Percentiles rank a stretch among this genome's conserved stretches.
Conservation (phyloP, 1,284 basidiomycete species). For the Butyriboletus appendiculatus region DNA sequence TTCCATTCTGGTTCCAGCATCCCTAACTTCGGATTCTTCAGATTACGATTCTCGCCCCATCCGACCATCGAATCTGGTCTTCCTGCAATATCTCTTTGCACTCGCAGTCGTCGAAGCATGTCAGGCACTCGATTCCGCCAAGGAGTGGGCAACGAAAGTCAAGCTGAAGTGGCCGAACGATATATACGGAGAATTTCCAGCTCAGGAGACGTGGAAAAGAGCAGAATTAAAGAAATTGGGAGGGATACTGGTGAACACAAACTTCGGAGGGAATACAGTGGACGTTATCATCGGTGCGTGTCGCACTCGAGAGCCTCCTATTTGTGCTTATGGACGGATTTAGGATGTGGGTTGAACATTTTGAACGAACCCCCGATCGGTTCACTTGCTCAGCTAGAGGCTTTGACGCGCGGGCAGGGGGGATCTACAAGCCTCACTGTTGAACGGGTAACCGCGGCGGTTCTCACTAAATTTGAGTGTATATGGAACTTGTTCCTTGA, state of each 20-base stretch:
- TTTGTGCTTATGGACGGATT: conserved; percentile 1
- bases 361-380: conserved; percentile 83
- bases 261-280: conserved; percentile 71
- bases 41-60: conserved; percentile 31
- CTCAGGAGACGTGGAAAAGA: conserved; percentile 42
- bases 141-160: conserved; percentile 55
- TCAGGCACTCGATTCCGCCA: conserved; percentile 46
- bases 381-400: conserved; percentile 71
- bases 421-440: conserved; percentile 48
- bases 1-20: too few relatives aligned
- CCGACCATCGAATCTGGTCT: conserved; percentile 76
- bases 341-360: conserved; percentile 91
- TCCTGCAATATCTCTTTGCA: conserved; percentile 94
- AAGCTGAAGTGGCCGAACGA: conserved; percentile 99
- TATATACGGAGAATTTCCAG: conserved; percentile 72
- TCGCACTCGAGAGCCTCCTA: not conserved
- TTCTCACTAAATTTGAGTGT: conserved; percentile 77
- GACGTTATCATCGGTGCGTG: conserved; percentile 79
- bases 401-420: conserved; percentile 36
- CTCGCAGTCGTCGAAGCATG: conserved; percentile 90
- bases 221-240: conserved; percentile 69
- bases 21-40: not conserved
- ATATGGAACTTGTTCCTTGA: conserved; percentile 78
- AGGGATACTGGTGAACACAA: conserved; percentile 91
- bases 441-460: conserved; percentile 75